Conservation (phyloP, 75 land plant genomes). For the Isoetes taiwanensis region DNA sequence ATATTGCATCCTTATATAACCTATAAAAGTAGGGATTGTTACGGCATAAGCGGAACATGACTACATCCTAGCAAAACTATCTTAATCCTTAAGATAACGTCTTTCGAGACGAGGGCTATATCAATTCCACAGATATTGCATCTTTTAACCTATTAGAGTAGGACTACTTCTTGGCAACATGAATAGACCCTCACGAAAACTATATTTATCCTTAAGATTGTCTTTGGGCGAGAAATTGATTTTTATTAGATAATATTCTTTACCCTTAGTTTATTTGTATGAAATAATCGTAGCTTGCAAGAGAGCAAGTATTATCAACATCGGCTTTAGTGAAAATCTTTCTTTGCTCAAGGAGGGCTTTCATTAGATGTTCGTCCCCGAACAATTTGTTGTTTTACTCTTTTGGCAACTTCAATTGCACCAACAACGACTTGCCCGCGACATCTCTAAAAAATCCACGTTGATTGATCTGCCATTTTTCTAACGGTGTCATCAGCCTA, state of each 20-base stretch:
- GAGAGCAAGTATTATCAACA: slow-evolving; percentile 48
- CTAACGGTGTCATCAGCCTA: too few relatives aligned
- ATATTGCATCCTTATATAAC: too few relatives aligned
- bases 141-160: too few relatives aligned
- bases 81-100: too few relatives aligned
- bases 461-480: slow-evolving; percentile 18
- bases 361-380: slow-evolving; percentile 75
- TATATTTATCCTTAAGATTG: not conserved
- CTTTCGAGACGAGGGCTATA: too few relatives aligned
- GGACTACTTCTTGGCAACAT: too few relatives aligned
- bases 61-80: too few relatives aligned
- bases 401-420: slow-evolving; percentile 54
- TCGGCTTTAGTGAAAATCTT: slow-evolving; percentile 60
- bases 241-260: not conserved
- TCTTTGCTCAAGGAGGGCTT: slow-evolving; percentile 68
- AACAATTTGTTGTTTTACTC: slow-evolving; percentile 53
- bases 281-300: slow-evolving; percentile 62
- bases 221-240: not conserved
- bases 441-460: slow-evolving; percentile 65
- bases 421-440: slow-evolving; percentile 57
- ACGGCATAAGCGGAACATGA: too few relatives aligned
- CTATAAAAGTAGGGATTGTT: too few relatives aligned
- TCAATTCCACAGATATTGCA: too few relatives aligned
- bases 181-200: too few relatives aligned
- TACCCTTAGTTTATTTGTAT: slow-evolving; percentile 55